Base-by-base conservation (phyloP, 129 eudicot species). In the Smallanthus sonchifolius region DNA sequence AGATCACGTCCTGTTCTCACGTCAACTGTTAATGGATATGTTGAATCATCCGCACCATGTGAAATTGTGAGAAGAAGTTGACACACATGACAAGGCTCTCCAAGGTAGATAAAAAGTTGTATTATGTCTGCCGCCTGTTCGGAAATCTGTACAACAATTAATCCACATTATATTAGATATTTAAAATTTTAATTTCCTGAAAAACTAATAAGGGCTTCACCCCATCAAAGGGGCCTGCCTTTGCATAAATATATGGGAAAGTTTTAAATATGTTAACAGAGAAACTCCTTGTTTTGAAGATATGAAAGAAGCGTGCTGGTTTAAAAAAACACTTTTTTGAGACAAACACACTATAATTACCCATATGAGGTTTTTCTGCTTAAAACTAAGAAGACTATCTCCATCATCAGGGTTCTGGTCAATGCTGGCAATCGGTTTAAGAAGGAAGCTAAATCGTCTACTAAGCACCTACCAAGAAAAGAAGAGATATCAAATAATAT, bases 21-120 rank as follows among this genome's bases (percentile, higher is more conserved):
- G 81, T 92, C 98, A 80, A 92, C 88, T 37, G 94, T 87, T 73
- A 94, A 85, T 76, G 98, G 98, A 76, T 78, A 92, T 9, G 98
- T 92, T 34, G 91, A 78, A 89, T 92, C 98, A 77, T 89, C 96
- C 20, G 91, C 91, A 76, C 97, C 97, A 77, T 92, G 97, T 77
- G 96, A 88, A 77, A 87, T 74, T 51, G 97, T 92, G 80, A 92
- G 88, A 65, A 92, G 96, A 77, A 92, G 97, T 83, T 92, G 90
- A 79, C 88, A 85, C 76, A 85, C 98, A 84, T 92, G 98, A 77
- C 96, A 92, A 67, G 98, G 96, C 83, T 89, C 96, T 14, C 96
- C 83, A 57, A 92, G 96, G 79, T 85, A 89, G 77, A 92, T 84
- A 83, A 89, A 92, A 72, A 92, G 85, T 79, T 92, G 96, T 75